Evolutionary conservation across 1,284 basidiomycete species (phyloP).

Genomic region (Testicularia cyperi): DNA sequence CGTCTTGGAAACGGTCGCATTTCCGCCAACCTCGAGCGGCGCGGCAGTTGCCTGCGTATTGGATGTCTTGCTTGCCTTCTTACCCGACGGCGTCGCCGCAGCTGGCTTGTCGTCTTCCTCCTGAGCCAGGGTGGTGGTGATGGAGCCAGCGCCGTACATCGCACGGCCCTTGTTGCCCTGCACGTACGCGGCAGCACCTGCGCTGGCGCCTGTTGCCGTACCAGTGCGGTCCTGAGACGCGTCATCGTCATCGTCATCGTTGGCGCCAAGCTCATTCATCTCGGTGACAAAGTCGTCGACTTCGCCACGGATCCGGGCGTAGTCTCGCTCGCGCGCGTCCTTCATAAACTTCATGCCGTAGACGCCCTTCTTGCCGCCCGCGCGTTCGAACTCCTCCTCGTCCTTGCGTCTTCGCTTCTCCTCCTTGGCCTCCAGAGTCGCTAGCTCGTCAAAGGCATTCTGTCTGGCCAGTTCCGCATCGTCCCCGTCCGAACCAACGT

Average conservation of each 20-base stretch:
- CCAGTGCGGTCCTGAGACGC: not conserved
- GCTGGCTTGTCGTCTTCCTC: constrained; percentile 5
- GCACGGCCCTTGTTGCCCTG: constrained; percentile 43
- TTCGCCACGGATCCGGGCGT: constrained; percentile 28
- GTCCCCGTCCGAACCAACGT: not conserved
- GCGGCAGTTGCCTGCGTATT: not conserved
- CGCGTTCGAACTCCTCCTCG: constrained; percentile 29
- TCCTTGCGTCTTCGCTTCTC: constrained; percentile 16
- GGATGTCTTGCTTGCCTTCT: no score
- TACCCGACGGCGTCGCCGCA: not conserved
- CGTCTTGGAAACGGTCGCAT: constrained; percentile 5
- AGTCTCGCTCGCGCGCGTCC: constrained; percentile 52
- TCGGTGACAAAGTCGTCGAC: constrained; percentile 44
- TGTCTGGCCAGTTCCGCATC: constrained; percentile 1
- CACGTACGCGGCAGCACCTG: constrained; percentile 11
- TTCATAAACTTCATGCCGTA: constrained; percentile 60
- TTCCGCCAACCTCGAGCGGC: constrained; percentile 9
- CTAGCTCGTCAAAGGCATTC: constrained; percentile 49
- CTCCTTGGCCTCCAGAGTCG: constrained; percentile 30
- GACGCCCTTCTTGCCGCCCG: constrained; percentile 47
- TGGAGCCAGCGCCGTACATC: constrained; percentile 30
- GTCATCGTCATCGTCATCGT: constrained; percentile 18
- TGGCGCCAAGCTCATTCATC: constrained; percentile 16
- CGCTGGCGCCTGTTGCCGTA: no score
- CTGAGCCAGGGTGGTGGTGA: not conserved